Evolutionary conservation across 768 basidiomycete species (phyloP).

Genomic region (Boletales sp.): DNA sequence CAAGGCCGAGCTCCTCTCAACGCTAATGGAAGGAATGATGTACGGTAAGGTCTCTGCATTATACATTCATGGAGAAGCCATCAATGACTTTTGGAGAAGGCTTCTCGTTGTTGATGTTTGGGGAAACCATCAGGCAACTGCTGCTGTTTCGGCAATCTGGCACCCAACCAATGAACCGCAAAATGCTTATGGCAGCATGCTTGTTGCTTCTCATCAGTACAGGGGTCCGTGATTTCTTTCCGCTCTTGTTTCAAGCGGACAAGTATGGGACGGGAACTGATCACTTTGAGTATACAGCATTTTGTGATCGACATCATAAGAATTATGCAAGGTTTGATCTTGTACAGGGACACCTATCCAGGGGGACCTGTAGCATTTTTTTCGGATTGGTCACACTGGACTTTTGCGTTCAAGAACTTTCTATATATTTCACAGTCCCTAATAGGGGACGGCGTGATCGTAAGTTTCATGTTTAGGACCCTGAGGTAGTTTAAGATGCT

Average conservation of each 20-base stretch:
- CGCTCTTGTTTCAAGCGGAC: no score
- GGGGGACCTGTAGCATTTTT: conserved; percentile 23
- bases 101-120: no score
- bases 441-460: conserved; percentile 23
- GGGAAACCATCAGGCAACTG: no score
- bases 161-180: background rate
- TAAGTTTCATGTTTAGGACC: background rate
- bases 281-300: conserved; percentile 6
- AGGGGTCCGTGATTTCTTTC: conserved; percentile 9
- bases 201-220: conserved; percentile 23
- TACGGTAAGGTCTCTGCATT: no score
- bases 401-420: conserved; percentile 20
- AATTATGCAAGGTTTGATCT: conserved; percentile 18
- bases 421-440: conserved; percentile 15
- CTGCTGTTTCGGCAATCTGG: background rate
- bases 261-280: no score
- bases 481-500: background rate
- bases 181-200: background rate
- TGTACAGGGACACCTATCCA: conserved; percentile 2
- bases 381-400: conserved; percentile 14
- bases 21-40: no score
- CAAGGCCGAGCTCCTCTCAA: no score
- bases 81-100: no score
- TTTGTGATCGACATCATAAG: conserved; percentile 13
- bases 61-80: no score